These are phyloP conservation scores for Boletellus sp. DNA, from an alignment of 768 basidiomycete genomes.

Conservation along the genomic window DNA sequence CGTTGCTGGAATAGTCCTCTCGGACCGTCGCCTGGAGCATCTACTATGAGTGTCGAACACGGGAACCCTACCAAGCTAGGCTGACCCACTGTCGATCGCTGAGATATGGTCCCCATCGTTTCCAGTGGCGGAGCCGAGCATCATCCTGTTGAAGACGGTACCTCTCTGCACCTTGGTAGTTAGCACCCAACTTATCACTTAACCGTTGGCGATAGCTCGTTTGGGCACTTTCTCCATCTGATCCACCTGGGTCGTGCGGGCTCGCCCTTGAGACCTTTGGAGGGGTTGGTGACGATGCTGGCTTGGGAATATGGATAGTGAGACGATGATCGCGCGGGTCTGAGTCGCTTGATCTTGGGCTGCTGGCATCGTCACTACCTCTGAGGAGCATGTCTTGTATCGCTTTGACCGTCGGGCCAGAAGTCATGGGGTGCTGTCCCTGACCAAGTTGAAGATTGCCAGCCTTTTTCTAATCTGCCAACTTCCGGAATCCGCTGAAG, in stretches of 20 bases:
- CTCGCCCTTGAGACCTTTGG: constrained; percentile 44
- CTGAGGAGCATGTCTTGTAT: constrained; percentile 75
- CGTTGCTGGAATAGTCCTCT: constrained; percentile 96
- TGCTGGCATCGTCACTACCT: constrained; percentile 30
- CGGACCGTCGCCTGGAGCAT: constrained; percentile 84
- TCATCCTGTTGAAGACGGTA: constrained; percentile 83
- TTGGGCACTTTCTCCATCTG: constrained; percentile 19
- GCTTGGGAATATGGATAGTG: constrained; percentile 72
- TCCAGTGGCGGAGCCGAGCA: constrained; percentile 86
- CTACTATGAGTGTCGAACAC: constrained; percentile 9
- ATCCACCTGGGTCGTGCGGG: constrained; percentile 17
- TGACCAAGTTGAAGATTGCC: not conserved
- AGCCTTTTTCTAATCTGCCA: constrained; percentile 2
- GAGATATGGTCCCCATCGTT: constrained; percentile 97
- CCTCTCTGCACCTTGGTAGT: constrained; percentile 81
- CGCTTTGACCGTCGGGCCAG: constrained; percentile 50
- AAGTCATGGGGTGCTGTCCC: constrained; percentile 34
- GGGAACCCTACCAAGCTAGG: not conserved
- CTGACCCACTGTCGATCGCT: constrained; percentile 96
- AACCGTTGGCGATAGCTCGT: constrained; percentile 61
- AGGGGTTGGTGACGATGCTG: constrained; percentile 33
- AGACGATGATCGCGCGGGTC: constrained; percentile 36
- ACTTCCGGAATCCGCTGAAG: constrained; percentile 22
- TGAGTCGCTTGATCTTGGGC: constrained; percentile 19
- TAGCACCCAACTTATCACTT: constrained; percentile 54